phyloP scores from a whole-genome alignment of 352 stramenopile species.

The Globisporangium orthogonon region DNA sequence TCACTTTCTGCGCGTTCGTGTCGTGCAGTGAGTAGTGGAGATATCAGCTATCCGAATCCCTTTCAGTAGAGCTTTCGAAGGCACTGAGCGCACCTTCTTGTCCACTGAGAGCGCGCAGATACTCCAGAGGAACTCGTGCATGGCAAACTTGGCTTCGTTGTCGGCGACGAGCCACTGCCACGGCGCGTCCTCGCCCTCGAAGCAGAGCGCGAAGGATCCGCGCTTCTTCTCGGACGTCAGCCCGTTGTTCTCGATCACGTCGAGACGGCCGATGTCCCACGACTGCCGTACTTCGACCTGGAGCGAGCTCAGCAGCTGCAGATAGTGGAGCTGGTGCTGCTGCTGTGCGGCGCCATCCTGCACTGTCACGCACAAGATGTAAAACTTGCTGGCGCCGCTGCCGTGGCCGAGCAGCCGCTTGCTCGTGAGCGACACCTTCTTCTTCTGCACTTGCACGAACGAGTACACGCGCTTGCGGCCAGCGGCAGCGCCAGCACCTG shows the following conservation, averaged over 20 bases:
- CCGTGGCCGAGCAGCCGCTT: conserved; percentile 48
- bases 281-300: conserved; percentile 57
- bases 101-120: conserved; percentile 49
- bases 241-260: conserved; percentile 55
- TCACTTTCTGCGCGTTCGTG: conserved; percentile 19
- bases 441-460: conserved; percentile 64
- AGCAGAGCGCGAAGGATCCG: conserved; percentile 49
- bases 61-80: too few relatives aligned
- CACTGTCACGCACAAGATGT: conserved; percentile 59
- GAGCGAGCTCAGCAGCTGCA: conserved; percentile 60
- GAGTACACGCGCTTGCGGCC: conserved; percentile 44
- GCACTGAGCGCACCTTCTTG: conserved; percentile 27
- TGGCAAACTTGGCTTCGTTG: conserved; percentile 32
- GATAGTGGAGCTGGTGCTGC: conserved; percentile 49
- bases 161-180: conserved; percentile 61
- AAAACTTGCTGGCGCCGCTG: conserved; percentile 36
- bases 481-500: not conserved
- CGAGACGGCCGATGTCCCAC: conserved; percentile 46
- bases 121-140: conserved; percentile 75
- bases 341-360: conserved; percentile 24
- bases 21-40: too few relatives aligned
- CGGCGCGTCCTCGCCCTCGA: conserved; percentile 32
- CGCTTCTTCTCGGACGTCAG: conserved; percentile 42
- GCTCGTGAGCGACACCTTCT: conserved; percentile 38
- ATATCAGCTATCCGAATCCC: too few relatives aligned